phyloP scores from a whole-genome alignment of 139 green algal genomes.

The Coelastrella sp. region DNA sequence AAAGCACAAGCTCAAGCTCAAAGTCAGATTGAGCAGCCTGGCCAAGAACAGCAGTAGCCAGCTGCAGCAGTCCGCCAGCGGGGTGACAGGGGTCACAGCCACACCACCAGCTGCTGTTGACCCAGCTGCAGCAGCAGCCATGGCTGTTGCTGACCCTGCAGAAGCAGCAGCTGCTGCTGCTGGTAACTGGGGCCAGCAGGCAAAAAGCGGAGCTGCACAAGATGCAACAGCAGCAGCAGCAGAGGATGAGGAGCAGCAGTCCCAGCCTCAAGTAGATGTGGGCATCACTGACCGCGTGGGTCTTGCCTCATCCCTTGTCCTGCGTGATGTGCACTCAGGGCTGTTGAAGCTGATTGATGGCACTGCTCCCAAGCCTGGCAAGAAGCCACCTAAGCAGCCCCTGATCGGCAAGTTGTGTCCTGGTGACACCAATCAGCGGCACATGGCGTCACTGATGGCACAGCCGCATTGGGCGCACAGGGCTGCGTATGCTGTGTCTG shows the following conservation, averaged over 20 bases:
- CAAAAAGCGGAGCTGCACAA: background rate
- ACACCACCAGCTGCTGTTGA: background rate
- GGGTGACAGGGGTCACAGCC: background rate
- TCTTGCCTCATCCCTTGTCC: constrained; percentile 55
- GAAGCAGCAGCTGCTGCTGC: background rate
- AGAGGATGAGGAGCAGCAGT: background rate
- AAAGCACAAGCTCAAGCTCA: constrained; percentile 30
- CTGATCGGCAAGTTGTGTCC: constrained; percentile 12
- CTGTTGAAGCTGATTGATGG: constrained; percentile 68
- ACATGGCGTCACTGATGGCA: constrained; percentile 5
- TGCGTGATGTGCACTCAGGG: constrained; percentile 79
- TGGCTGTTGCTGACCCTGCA: background rate
- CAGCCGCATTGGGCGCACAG: constrained; percentile 33
- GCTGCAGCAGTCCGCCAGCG: background rate
- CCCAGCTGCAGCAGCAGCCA: background rate
- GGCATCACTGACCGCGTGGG: background rate
- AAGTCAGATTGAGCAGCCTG: constrained; percentile 24
- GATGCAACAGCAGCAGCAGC: constrained; percentile 18
- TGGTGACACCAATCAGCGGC: background rate
- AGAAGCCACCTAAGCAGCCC: constrained; percentile 52
- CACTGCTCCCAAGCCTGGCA: constrained; percentile 50
- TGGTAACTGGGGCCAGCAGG: background rate
- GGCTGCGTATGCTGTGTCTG: background rate
- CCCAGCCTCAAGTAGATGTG: constrained; percentile 18
- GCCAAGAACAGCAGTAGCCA: background rate